A percentile compares a stretch with the other conserved stretches of the same genome.
phyloP scores from a whole-genome alignment of 1,139 yeast genomes.

The Nakaseomyces bracarensis region DNA sequence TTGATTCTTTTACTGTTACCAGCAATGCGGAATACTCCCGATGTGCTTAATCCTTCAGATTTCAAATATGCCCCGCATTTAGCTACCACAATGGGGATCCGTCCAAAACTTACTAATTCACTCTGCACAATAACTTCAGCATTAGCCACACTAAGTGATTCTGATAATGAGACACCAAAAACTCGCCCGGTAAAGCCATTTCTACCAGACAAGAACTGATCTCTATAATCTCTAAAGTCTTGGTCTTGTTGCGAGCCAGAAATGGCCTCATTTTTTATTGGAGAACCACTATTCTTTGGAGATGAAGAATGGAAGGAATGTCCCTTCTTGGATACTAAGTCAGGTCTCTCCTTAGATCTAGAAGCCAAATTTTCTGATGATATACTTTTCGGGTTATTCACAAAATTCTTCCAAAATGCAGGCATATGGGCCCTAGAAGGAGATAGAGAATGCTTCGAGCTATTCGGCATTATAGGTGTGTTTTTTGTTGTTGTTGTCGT shows the following conservation, averaged over 20 bases:
- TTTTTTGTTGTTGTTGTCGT: no score
- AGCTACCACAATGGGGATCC: constrained; percentile 60
- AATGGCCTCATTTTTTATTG: constrained; percentile 2
- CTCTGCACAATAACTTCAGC: constrained; percentile 34
- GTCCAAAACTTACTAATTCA: constrained; percentile 31
- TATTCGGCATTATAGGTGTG: constrained; percentile 3
- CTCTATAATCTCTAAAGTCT: constrained; percentile 22
- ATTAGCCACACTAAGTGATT: constrained; percentile 60
- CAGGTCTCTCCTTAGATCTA: constrained; percentile 10
- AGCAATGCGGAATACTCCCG: constrained; percentile 89
- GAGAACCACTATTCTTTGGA: background rate
- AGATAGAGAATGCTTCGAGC: constrained; percentile 8
- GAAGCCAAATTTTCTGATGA: constrained; percentile 24
- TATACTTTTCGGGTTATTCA: constrained; percentile 29
- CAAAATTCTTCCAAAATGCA: constrained; percentile 37
- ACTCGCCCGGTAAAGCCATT: constrained; percentile 40
- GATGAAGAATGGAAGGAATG: constrained; percentile 13
- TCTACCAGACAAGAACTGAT: constrained; percentile 25
- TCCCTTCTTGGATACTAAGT: background rate
- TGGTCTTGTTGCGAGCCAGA: constrained; percentile 1
- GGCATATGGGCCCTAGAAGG: constrained; percentile 14
- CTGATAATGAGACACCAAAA: constrained; percentile 76
- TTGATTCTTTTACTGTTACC: constrained; percentile 87
- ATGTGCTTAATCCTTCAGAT: constrained; percentile 63
- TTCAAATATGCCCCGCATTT: constrained; percentile 86